A percentile compares a stretch with the other conserved stretches of the same genome.
Conservation (phyloP, 169 alveolate genomes). For the Cryptosporidium sp. region DNA sequence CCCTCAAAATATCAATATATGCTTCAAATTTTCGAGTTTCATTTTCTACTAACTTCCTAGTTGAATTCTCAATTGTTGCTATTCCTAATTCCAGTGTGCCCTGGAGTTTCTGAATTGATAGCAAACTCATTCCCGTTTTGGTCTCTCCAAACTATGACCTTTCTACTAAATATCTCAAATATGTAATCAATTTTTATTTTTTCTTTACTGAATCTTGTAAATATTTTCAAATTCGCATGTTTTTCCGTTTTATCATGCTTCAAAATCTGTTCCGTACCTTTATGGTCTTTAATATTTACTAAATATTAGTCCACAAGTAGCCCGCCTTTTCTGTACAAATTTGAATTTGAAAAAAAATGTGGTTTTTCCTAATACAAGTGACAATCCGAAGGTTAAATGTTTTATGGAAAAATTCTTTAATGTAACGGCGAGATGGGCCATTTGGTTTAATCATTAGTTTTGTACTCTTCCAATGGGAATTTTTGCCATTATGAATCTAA, state of each 20-base stretch:
- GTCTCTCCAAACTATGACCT: background rate
- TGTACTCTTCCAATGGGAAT: background rate
- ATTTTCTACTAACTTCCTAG: conserved; percentile 39
- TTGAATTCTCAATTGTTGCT: conserved; percentile 31
- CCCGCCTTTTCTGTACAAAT: conserved; percentile 50
- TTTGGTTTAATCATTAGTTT: background rate
- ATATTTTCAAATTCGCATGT: conserved; percentile 6
- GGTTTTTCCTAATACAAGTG: background rate
- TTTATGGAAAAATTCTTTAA: background rate
- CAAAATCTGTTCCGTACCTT: conserved; percentile 40
- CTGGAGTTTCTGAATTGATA: background rate
- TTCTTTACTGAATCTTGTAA: background rate
- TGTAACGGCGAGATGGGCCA: too few relatives aligned
- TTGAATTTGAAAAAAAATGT: conserved; percentile 18
- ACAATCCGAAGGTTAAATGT: background rate
- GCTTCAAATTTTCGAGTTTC: conserved; percentile 47
- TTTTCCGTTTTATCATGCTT: conserved; percentile 4
- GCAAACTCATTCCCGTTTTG: background rate
- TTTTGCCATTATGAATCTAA: too few relatives aligned
- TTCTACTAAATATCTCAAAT: conserved; percentile 2
- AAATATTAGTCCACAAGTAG: conserved; percentile 41
- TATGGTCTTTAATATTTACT: conserved; percentile 3
- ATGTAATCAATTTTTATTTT: background rate
- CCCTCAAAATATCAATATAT: conserved; percentile 34
- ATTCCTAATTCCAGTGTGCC: conserved; percentile 11